Percentiles rank a stretch among this genome's conserved stretches.
These are phyloP conservation scores for Penicillium lagena DNA, from an alignment of 495 filamentous ascomycete species.

Conservation along the genomic window DNA sequence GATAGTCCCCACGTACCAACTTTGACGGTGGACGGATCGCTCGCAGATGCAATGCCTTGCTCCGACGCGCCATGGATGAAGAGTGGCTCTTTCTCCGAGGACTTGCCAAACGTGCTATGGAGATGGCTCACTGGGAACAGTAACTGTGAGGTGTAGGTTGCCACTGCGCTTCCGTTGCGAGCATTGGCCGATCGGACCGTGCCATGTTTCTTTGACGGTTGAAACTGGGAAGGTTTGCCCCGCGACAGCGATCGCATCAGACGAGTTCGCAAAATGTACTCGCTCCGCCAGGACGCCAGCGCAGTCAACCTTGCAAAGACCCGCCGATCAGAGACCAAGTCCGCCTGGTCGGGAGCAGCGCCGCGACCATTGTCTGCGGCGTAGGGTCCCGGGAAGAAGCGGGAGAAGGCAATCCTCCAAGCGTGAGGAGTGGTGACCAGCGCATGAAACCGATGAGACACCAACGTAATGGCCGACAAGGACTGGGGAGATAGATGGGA, in stretches of 20 bases:
- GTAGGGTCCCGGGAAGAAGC: constrained; percentile 76
- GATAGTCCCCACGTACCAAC: constrained; percentile 79
- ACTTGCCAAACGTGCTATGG: constrained; percentile 60
- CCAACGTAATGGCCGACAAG: constrained; percentile 67
- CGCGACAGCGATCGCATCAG: constrained; percentile 71
- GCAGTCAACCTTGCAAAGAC: constrained; percentile 73
- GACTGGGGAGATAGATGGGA: constrained; percentile 80
- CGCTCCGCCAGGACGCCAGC: constrained; percentile 82
- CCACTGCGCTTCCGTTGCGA: constrained; percentile 51
- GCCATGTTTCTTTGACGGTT: constrained; percentile 43
- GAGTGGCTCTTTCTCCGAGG: constrained; percentile 62
- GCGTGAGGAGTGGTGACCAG: constrained; percentile 84
- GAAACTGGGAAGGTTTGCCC: constrained; percentile 63
- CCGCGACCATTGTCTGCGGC: constrained; percentile 25
- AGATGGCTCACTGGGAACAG: constrained; percentile 68
- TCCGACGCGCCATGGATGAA: constrained; percentile 79
- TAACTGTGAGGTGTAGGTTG: constrained; percentile 78
- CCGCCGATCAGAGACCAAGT: constrained; percentile 60
- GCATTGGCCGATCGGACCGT: constrained; percentile 38
- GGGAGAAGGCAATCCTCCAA: constrained; percentile 83
- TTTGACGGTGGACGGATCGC: constrained; percentile 69
- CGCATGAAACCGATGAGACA: constrained; percentile 76
- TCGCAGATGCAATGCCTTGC: constrained; percentile 62
- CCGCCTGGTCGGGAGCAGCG: constrained; percentile 23
- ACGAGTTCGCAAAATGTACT: constrained; percentile 83